Conservation (phyloP, 164 flowering plant species). For the Sextonia rubra region DNA sequence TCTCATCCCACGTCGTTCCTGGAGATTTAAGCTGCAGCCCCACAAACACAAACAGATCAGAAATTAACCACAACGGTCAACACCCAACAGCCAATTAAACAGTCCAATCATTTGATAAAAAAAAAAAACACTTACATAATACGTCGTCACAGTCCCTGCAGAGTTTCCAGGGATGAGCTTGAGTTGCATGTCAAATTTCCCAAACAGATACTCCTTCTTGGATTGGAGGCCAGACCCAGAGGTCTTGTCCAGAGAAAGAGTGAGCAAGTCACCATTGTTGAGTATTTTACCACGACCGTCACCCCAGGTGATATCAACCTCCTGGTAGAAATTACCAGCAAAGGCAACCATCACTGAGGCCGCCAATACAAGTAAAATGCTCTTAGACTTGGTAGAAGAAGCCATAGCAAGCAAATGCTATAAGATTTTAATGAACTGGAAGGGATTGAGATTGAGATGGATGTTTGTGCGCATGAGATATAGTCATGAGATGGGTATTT, state of each 20-base stretch:
- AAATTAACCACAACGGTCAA: background rate
- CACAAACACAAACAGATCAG: background rate
- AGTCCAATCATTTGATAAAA: background rate
- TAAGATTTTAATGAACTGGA: background rate
- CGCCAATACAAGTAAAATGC: background rate
- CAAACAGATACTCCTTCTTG: slow-evolving; percentile 17
- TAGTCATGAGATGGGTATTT: too few relatives aligned
- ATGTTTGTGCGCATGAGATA: background rate
- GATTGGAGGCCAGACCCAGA: slow-evolving; percentile 24
- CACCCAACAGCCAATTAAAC: too few relatives aligned
- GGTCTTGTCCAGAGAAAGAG: slow-evolving; percentile 12
- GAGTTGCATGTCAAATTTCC: slow-evolving; percentile 19
- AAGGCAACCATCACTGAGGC: slow-evolving; percentile 1
- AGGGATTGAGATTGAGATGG: background rate
- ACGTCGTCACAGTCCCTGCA: slow-evolving; percentile 24
- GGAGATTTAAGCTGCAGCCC: slow-evolving; percentile 19
- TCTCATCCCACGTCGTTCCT: slow-evolving; percentile 22
- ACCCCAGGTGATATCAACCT: slow-evolving; percentile 22
- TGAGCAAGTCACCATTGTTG: slow-evolving; percentile 24
- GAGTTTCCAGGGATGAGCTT: slow-evolving; percentile 26
- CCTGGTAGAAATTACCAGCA: slow-evolving; percentile 17
- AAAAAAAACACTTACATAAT: slow-evolving; percentile 17
- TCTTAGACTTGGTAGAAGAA: background rate
- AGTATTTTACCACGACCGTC: slow-evolving; percentile 17
- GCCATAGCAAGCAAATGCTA: background rate